Evolutionary conservation across 148 eudicot species (phyloP).

Genomic region (Camellia granthamiana): DNA sequence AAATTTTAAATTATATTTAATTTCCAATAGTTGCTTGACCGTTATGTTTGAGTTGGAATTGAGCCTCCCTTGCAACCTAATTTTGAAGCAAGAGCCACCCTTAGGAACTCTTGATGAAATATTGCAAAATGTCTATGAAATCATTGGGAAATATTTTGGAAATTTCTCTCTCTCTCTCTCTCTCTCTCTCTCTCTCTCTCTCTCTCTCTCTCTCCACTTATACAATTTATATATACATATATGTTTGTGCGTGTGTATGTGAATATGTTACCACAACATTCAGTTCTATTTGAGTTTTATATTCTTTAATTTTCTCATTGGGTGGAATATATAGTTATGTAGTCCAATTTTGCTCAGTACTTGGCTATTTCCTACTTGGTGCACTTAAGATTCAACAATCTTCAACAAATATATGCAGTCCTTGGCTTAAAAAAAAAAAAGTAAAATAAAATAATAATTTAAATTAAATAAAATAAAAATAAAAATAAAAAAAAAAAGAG

Average conservation of each 20-base stretch:
- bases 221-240: too few species aligned
- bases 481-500: too few species aligned
- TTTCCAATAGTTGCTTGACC: not conserved
- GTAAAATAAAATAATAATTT: too few species aligned
- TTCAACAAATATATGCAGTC: not conserved
- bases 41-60: not conserved
- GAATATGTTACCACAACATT: too few species aligned
- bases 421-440: not conserved
- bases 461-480: too few species aligned
- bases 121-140: not conserved
- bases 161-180: too few species aligned
- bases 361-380: not conserved
- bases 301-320: too few species aligned
- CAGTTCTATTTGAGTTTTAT: not conserved
- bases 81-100: not conserved
- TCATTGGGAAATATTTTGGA: not conserved
- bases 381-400: not conserved
- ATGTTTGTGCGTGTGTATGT: too few species aligned
- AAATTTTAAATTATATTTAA: too few species aligned
- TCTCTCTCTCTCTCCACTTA: too few species aligned
- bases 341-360: not conserved
- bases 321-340: not conserved
- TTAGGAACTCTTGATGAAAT: not conserved
- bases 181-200: too few species aligned
- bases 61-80: not conserved